phyloP scores from a whole-genome alignment of 164 flowering plant genomes.

The Aristolochia fimbriata region DNA sequence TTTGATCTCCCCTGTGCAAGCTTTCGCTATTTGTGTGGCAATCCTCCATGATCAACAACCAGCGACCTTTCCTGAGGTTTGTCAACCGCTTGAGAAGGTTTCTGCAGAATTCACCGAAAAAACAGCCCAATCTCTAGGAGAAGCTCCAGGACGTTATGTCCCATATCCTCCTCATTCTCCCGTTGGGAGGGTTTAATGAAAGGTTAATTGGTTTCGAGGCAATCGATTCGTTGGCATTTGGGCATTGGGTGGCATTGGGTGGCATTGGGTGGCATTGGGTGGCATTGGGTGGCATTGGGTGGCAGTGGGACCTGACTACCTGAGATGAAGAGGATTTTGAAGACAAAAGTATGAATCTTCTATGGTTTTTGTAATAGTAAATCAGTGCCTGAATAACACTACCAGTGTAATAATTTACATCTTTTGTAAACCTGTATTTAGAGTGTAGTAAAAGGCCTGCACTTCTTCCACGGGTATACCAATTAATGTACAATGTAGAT shows the following conservation, averaged over 20 bases:
- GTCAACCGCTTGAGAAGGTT: constrained; percentile 13
- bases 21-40: constrained; percentile 62
- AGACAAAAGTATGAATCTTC: too few species aligned
- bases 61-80: constrained; percentile 15
- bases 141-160: constrained; percentile 24
- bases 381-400: neutral
- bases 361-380: neutral
- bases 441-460: too few species aligned
- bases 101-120: constrained; percentile 7
- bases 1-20: constrained; percentile 59
- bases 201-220: neutral
- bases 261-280: neutral
- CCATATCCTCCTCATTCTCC: constrained; percentile 67
- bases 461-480: too few species aligned
- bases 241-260: neutral
- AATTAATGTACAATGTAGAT: too few species aligned
- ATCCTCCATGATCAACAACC: constrained; percentile 30
- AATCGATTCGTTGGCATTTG: neutral
- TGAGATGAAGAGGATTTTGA: neutral
- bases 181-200: constrained; percentile 48
- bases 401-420: neutral
- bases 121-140: constrained; percentile 11
- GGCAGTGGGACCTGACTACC: neutral
- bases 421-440: too few species aligned
- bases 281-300: neutral